Percentiles rank a stretch among this genome's conserved stretches.
Conservation (phyloP, 83 land plant species). For the Diphasiastrum complanatum region DNA sequence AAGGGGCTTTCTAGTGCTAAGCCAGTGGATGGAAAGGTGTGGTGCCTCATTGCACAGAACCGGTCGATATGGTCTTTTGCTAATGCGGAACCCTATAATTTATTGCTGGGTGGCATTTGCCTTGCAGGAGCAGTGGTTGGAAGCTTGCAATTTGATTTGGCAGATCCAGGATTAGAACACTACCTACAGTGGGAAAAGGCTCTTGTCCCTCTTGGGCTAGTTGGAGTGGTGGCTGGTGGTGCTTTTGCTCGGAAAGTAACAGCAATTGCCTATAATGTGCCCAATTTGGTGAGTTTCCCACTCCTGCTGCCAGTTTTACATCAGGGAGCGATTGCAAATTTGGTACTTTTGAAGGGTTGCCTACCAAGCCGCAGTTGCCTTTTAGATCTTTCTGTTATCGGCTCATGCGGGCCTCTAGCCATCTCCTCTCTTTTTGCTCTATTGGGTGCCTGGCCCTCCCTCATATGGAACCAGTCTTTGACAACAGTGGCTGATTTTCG, state of each 20-base stretch:
- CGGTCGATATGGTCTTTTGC: slow-evolving; percentile 12
- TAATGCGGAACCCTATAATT: slow-evolving; percentile 1
- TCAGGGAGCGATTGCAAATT: slow-evolving; percentile 6
- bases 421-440: slow-evolving; percentile 3
- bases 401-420: slow-evolving; percentile 13
- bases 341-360: slow-evolving; percentile 19
- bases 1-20: background rate
- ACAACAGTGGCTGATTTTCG: slow-evolving; percentile 16
- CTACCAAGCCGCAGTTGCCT: slow-evolving; percentile 1
- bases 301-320: slow-evolving; percentile 13
- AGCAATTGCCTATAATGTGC: slow-evolving; percentile 7
- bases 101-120: slow-evolving; percentile 1
- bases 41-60: slow-evolving; percentile 11
- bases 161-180: slow-evolving; percentile 15
- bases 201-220: slow-evolving; percentile 12
- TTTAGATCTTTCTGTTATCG: slow-evolving; percentile 8
- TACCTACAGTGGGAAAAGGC: slow-evolving; percentile 1
- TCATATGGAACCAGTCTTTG: too few relatives aligned
- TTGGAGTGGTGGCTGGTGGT: slow-evolving; percentile 14
- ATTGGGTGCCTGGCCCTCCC: background rate
- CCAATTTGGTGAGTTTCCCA: slow-evolving; percentile 18
- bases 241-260: slow-evolving; percentile 11
- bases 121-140: background rate
- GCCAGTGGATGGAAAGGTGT: background rate
- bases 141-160: slow-evolving; percentile 8